Conservation (phyloP, 805 yeast genomes). For the Vanderwaltozyma tropicalis region DNA sequence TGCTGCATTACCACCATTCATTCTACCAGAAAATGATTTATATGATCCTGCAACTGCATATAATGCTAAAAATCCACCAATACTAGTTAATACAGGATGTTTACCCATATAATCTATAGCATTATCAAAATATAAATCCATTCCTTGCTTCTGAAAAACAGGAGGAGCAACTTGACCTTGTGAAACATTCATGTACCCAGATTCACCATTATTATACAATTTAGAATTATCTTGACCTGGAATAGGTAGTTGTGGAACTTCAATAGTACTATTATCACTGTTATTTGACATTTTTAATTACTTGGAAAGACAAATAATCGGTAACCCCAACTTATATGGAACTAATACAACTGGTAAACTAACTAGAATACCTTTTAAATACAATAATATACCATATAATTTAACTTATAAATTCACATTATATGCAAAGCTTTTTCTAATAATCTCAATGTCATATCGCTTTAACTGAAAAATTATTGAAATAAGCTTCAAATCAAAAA, state of each 20-base stretch:
- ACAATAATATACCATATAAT: no score
- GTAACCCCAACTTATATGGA: no score
- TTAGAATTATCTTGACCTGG: slow-evolving; percentile 13
- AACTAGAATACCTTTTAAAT: no score
- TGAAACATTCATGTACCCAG: neutral
- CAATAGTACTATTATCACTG: slow-evolving; percentile 6
- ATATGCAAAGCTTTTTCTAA: no score
- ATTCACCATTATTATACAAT: neutral
- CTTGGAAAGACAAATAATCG: no score
- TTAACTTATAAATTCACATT: neutral
- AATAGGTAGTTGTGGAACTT: slow-evolving; percentile 23
- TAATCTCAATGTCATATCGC: no score
- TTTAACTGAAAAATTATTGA: no score
- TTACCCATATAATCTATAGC: slow-evolving; percentile 50
- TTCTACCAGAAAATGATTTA: slow-evolving; percentile 32
- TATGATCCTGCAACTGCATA: slow-evolving; percentile 59
- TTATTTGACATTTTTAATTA: no score
- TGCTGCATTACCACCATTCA: slow-evolving; percentile 48
- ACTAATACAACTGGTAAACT: no score
- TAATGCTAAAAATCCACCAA: slow-evolving; percentile 56
- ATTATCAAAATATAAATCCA: slow-evolving; percentile 58
- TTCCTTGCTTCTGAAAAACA: slow-evolving; percentile 19
- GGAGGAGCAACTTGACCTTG: slow-evolving; percentile 7
- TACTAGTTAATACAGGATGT: slow-evolving; percentile 66
- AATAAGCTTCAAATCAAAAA: no score